These are phyloP conservation scores for Mycena galericulata DNA, from an alignment of 768 basidiomycete species.

Conservation along the genomic window DNA sequence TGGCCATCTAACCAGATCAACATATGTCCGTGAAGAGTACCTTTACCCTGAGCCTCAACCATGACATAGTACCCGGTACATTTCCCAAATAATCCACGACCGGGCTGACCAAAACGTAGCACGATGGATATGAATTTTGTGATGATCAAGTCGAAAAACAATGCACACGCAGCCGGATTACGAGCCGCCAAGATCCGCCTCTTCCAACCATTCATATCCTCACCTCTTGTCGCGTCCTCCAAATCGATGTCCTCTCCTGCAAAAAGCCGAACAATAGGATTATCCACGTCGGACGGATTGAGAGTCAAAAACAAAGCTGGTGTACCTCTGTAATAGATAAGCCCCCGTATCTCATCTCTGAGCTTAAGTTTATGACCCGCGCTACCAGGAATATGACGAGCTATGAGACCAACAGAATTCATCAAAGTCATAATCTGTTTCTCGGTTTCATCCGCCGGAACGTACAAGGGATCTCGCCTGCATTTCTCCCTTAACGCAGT, in stretches of 20 bases:
- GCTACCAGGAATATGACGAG: slow-evolving; percentile 33
- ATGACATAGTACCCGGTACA: slow-evolving; percentile 10
- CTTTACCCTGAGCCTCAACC: slow-evolving; percentile 43
- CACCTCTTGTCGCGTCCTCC: not conserved
- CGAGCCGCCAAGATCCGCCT: not conserved
- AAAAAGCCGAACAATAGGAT: slow-evolving; percentile 35
- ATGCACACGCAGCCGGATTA: not conserved
- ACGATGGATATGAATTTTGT: not conserved
- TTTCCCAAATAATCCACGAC: slow-evolving; percentile 14
- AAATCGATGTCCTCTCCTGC: slow-evolving; percentile 26
- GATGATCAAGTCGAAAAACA: not conserved
- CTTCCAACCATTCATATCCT: not conserved
- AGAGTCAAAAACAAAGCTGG: slow-evolving; percentile 40
- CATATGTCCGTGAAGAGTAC: slow-evolving; percentile 45
- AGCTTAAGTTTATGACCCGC: slow-evolving; percentile 33
- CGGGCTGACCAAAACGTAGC: not conserved
- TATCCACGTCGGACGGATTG: slow-evolving; percentile 38
- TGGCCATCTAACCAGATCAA: slow-evolving; percentile 44
- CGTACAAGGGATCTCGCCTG: not conserved
- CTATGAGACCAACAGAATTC: slow-evolving; percentile 2
- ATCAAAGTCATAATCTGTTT: not conserved
- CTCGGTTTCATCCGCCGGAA: not conserved
- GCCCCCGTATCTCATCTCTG: slow-evolving; percentile 33
- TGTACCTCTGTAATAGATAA: slow-evolving; percentile 30
- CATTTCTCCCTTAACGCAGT: not conserved